Evolutionary conservation across 1,139 yeast genomes (phyloP).

Genomic region (Spencermartinsiella ligniputridi): DNA sequence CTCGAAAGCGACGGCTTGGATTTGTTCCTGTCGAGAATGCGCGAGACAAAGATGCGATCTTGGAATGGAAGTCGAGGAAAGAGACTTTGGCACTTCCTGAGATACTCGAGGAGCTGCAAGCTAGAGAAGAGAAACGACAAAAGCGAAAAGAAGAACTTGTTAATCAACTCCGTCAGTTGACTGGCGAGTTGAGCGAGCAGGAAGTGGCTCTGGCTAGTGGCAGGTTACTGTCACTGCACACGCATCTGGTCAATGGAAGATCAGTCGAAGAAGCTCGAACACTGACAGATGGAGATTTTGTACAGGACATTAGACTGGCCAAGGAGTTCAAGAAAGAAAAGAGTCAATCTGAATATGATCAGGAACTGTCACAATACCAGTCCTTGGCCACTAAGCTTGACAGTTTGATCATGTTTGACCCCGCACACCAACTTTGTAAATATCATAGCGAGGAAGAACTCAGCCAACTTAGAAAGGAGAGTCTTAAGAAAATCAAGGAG

Average conservation of each 20-base stretch:
- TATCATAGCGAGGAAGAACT: constrained; percentile 29
- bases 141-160: constrained; percentile 8
- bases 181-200: constrained; percentile 33
- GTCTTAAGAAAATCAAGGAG: constrained; percentile 3
- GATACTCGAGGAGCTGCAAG: constrained; percentile 38
- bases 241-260: constrained; percentile 44
- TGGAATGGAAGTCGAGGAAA: constrained; percentile 54
- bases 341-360: constrained; percentile 20
- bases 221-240: constrained; percentile 51
- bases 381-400: constrained; percentile 28
- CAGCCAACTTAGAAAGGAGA: constrained; percentile 12
- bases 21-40: constrained; percentile 51
- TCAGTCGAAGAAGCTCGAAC: constrained; percentile 48
- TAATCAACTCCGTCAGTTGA: constrained; percentile 26
- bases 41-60: constrained; percentile 53
- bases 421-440: constrained; percentile 21
- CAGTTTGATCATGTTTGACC: constrained; percentile 22
- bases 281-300: constrained; percentile 50
- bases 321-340: constrained; percentile 36
- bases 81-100: constrained; percentile 55
- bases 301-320: constrained; percentile 48
- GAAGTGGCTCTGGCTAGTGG: constrained; percentile 41
- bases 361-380: constrained; percentile 35
- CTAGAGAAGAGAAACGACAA: constrained; percentile 41
- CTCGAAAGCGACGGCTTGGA: constrained; percentile 83